Evolutionary conservation across 306 rosid species (phyloP), one percentile per base, ranked within the genome.

Genomic region (Comarum palustre): DNA sequence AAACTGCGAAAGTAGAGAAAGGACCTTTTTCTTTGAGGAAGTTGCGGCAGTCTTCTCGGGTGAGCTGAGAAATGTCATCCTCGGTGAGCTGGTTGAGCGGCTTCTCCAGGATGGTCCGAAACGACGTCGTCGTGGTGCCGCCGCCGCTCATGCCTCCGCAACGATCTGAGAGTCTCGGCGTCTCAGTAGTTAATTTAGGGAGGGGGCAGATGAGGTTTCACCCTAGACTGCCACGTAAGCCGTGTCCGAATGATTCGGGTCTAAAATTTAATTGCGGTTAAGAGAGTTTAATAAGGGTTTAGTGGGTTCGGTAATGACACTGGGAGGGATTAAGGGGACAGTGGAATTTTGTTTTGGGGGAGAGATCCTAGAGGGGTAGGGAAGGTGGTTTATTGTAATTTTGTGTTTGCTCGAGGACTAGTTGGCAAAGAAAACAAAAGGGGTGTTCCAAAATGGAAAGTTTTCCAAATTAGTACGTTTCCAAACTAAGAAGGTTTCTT

Each of bases 1-100:
- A 63, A 76, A 47, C 36, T 66, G 63, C 3, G 69, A 41, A 31
- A 31, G 45, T 50, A 16, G 32, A 22, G 8, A 4, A 45, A 57
- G 41, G 41, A 38, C 99, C 99, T 91, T 95, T 95, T 59, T 91
- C 97, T 75, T 87, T 91, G 84, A 95, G 96, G 78, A 83, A 95
- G 66, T 88, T 95, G 80, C 99, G 97, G 80, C 97, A 95, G 78
- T 91, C 97, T 73, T 95, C 99, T 32, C 99, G 97, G 39, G 99
- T 95, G 90, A 95, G 93, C 84, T 95, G 96, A 15, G 97, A 91
- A 88, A 95, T 92, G 93, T 95, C 99, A 82, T 95, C 97, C 78
- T 95, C 99, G 27, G 97, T 95, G 71, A 95, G 88, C 78, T 90
- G 96, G 76, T 73, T 82, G 27, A 95, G 93, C 59, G 99, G 99